Evolutionary conservation across 257 asterid genomes (phyloP), one percentile per base, ranked within the genome.

Genomic region (Solanum clarkiae): DNA sequence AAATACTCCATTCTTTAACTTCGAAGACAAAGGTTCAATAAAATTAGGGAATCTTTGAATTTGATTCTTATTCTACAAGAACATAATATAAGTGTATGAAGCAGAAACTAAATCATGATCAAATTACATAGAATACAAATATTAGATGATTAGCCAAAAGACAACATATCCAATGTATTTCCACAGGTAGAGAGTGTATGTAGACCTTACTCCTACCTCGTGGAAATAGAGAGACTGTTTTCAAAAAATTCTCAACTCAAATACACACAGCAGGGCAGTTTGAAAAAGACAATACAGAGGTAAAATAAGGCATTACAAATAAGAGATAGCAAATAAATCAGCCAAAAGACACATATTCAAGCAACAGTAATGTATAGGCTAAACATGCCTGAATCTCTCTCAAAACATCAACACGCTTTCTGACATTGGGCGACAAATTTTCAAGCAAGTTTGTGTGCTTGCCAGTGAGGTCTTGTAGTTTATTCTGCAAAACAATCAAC

Each of bases 371-470:
- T 77, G 47, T 10, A 8, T 44, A 47, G 65, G 45, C 4, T 56
- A 2, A 8, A 68, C 84, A 63, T 66, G 32, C 96, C 93, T 94
- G 97, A 44, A 94, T 89, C 66, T 88, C 94, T 86, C 90, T 91
- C 3, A 94, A 90, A 57, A 51, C 88, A 54, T 94, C 96, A 57
- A 94, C 97, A 8, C 95, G 96, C 70, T 92, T 94, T 80, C 92
- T 89, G 16, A 93, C 94, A 63, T 18, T 79, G 9, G 92, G 92
- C 12, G 93, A 29, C 81, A 93, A 82, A 80, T 51, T 89, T 86
- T 94, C 96, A 2, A 94, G 92, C 86, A 92, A 90, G 66, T 89
- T 92, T 10, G 92, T 86, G 88, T 89, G 97, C 86, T 92, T 89
- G 62, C 93, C 93, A 40, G 94, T 91, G 66, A 92, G 91, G 88